These are phyloP conservation scores for Catunica adiposa DNA, from an alignment of 2,329 filamentous ascomycete species.

Conservation along the genomic window DNA sequence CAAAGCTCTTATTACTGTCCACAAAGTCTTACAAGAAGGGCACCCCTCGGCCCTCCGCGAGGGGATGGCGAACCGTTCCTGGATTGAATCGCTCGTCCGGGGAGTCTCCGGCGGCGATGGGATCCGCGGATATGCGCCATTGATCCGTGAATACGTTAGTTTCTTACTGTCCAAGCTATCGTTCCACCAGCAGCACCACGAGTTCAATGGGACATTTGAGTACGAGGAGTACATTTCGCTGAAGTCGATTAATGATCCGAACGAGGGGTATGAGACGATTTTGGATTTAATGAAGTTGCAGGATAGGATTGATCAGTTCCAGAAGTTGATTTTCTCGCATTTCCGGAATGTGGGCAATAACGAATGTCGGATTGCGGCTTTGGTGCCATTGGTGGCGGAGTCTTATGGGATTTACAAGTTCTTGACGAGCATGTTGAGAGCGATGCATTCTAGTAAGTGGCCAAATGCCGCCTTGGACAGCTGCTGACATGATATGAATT, in stretches of 20 bases:
- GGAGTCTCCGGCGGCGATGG: conserved; percentile 63
- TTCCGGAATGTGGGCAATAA: conserved; percentile 86
- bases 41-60: conserved; percentile 78
- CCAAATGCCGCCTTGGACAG: no score
- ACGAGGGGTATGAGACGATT: conserved; percentile 95
- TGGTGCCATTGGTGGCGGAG: conserved; percentile 88
- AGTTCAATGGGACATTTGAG: conserved; percentile 97
- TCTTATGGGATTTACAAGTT: conserved; percentile 99
- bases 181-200: conserved; percentile 93
- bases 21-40: conserved; percentile 94
- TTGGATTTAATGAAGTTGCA: conserved; percentile 91
- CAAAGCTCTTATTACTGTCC: conserved; percentile 91
- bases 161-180: conserved; percentile 85
- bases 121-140: conserved; percentile 71
- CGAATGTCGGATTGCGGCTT: conserved; percentile 84
- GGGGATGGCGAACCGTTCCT: conserved; percentile 71
- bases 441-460: conserved; percentile 83
- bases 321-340: conserved; percentile 95
- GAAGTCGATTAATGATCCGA: conserved; percentile 96
- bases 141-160: conserved; percentile 94
- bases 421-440: conserved; percentile 95
- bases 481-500: no score
- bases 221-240: conserved; percentile 98
- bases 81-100: conserved; percentile 83
- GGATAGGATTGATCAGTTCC: conserved; percentile 96